Evolutionary conservation across 768 basidiomycete genomes (phyloP).

Genomic region (Suillus cothurnatus): DNA sequence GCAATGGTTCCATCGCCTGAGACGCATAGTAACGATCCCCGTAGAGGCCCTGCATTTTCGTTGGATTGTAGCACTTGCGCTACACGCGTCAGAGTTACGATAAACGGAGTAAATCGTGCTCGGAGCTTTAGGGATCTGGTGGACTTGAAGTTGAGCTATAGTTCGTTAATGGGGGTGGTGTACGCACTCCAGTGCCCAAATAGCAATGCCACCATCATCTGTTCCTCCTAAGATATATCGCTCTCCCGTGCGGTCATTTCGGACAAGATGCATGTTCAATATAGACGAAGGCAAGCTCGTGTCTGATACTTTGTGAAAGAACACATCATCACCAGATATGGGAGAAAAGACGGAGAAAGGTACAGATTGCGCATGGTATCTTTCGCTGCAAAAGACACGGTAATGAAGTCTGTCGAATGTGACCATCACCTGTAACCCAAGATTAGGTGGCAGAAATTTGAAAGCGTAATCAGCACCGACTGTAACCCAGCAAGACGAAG

Average conservation of each 20-base stretch:
- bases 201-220: conserved; percentile 75
- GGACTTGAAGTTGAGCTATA: conserved; percentile 1
- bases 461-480: conserved; percentile 40
- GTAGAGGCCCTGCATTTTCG: conserved; percentile 55
- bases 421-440: conserved; percentile 50
- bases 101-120: conserved; percentile 76
- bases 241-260: conserved; percentile 61
- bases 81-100: conserved; percentile 60
- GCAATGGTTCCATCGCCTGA: conserved; percentile 82
- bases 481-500: conserved; percentile 61
- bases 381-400: conserved; percentile 30
- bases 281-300: conserved; percentile 48
- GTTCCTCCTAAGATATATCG: conserved; percentile 71
- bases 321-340: conserved; percentile 10
- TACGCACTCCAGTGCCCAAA: conserved; percentile 71
- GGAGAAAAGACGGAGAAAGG: conserved; percentile 4
- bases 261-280: conserved; percentile 51
- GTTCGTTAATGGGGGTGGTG: neutral
- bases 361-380: neutral
- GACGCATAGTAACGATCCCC: conserved; percentile 71
- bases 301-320: conserved; percentile 45
- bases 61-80: conserved; percentile 51
- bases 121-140: conserved; percentile 63
- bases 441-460: neutral
- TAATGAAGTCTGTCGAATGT: conserved; percentile 46